Evolutionary conservation across 495 filamentous ascomycete species (phyloP).

Genomic region (Clohesyomyces aquaticus): DNA sequence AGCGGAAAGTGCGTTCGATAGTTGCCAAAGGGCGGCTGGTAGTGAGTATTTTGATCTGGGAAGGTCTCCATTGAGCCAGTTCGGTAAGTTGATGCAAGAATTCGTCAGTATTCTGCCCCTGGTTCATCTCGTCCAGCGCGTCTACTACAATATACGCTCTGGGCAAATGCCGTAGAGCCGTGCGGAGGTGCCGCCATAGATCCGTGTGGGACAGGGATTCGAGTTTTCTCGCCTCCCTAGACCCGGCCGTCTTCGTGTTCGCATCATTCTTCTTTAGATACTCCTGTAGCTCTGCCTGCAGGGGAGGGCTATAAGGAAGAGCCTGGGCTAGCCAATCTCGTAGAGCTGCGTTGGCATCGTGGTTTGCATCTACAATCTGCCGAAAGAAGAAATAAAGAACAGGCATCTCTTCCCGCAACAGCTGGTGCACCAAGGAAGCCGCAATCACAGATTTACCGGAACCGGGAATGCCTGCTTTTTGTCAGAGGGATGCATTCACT

Average conservation of each 20-base stretch:
- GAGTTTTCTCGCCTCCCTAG: background rate
- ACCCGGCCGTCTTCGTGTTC: too few relatives aligned
- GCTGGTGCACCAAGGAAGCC: background rate
- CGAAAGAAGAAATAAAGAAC: constrained; percentile 8
- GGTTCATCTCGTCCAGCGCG: constrained; percentile 53
- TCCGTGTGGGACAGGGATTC: background rate
- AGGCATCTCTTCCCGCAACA: background rate
- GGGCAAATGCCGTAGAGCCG: background rate
- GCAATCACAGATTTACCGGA: constrained; percentile 8
- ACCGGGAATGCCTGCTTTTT: background rate
- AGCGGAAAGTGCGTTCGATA: constrained; percentile 41
- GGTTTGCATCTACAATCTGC: background rate
- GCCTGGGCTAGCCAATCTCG: background rate
- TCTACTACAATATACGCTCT: constrained; percentile 1
- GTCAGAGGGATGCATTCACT: background rate
- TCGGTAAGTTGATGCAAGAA: constrained; percentile 46
- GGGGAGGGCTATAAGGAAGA: background rate
- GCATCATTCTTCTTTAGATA: background rate
- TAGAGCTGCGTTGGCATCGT: background rate
- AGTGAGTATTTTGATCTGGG: constrained; percentile 51
- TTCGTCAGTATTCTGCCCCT: constrained; percentile 40
- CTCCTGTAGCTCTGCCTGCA: background rate
- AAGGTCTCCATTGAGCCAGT: constrained; percentile 49
- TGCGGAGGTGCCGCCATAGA: background rate
- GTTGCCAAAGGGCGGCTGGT: constrained; percentile 50